Conservation (phyloP, 1,284 basidiomycete genomes). For the Laetiporus sulphureus region DNA sequence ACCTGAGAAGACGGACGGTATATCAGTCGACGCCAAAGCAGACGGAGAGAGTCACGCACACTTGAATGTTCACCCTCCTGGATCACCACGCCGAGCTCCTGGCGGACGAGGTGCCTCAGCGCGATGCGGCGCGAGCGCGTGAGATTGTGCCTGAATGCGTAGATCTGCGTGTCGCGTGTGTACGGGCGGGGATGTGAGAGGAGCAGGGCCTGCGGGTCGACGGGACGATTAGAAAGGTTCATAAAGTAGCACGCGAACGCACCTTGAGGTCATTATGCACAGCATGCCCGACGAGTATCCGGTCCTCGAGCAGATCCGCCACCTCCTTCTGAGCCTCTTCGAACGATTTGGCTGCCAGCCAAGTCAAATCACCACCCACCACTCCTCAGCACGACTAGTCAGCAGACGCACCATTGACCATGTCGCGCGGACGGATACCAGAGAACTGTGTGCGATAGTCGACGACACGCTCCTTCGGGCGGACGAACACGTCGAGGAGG, state of each 20-base stretch:
- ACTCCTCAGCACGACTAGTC: neutral
- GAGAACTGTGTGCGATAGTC: conserved; percentile 94
- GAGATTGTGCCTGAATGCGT: conserved; percentile 52
- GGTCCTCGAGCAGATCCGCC: conserved; percentile 71
- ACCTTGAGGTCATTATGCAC: conserved; percentile 90
- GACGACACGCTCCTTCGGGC: conserved; percentile 83
- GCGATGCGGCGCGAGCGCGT: conserved; percentile 61
- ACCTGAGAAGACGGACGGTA: conserved; percentile 43
- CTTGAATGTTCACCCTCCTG: conserved; percentile 87
- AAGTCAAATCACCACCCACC: neutral
- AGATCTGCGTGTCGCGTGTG: conserved; percentile 81
- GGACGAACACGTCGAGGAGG: conserved; percentile 82
- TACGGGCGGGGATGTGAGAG: conserved; percentile 82
- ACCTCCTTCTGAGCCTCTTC: conserved; percentile 78
- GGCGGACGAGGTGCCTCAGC: conserved; percentile 75
- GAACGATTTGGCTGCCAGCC: conserved; percentile 63
- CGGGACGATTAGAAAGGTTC: neutral
- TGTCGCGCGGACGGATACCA: conserved; percentile 76
- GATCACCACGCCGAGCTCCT: conserved; percentile 81
- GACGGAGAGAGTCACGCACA: conserved; percentile 35
- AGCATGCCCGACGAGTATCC: conserved; percentile 91
- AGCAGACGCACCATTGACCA: conserved; percentile 52
- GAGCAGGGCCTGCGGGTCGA: conserved; percentile 60
- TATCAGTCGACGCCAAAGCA: neutral
- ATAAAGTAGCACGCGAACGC: conserved; percentile 11